phyloP scores from a whole-genome alignment of 1,284 basidiomycete species.

The Puccinia polysora region DNA sequence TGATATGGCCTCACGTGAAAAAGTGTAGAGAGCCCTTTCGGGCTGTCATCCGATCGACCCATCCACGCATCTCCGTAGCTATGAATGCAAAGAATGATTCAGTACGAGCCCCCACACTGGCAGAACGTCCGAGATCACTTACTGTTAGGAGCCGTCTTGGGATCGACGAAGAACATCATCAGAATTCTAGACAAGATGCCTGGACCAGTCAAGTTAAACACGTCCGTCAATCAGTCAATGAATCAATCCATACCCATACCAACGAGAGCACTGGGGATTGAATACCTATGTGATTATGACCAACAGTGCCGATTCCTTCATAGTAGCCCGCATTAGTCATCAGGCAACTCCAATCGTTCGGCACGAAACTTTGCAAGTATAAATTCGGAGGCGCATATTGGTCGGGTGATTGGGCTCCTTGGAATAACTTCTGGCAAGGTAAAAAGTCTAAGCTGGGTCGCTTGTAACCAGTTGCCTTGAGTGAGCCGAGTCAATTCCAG shows the following conservation, averaged over 20 bases:
- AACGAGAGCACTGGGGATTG: no score
- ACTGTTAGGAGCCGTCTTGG: constrained; percentile 21
- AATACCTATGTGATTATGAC: constrained; percentile 37
- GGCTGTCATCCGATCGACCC: constrained; percentile 17
- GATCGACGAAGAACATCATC: constrained; percentile 39
- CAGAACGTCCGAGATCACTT: no score
- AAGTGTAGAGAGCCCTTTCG: constrained; percentile 23
- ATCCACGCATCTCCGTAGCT: constrained; percentile 33
- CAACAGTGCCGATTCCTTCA: constrained; percentile 21
- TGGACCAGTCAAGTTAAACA: no score
- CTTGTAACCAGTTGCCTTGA: constrained; percentile 34
- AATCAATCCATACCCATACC: no score
- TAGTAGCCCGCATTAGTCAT: constrained; percentile 38
- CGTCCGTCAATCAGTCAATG: no score
- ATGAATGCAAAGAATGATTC: no score
- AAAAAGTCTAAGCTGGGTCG: constrained; percentile 20
- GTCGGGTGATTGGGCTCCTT: neutral
- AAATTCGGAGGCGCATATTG: constrained; percentile 36
- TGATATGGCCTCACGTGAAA: constrained; percentile 21
- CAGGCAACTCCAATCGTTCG: constrained; percentile 22
- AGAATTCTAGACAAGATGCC: constrained; percentile 34
- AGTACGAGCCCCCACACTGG: no score
- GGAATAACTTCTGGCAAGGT: constrained; percentile 6
- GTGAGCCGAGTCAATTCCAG: neutral
- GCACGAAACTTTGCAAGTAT: constrained; percentile 23